Percentiles rank a stretch among this genome's conserved stretches.
phyloP scores from a whole-genome alignment of 129 eudicot species.

The Artemisia annua region DNA sequence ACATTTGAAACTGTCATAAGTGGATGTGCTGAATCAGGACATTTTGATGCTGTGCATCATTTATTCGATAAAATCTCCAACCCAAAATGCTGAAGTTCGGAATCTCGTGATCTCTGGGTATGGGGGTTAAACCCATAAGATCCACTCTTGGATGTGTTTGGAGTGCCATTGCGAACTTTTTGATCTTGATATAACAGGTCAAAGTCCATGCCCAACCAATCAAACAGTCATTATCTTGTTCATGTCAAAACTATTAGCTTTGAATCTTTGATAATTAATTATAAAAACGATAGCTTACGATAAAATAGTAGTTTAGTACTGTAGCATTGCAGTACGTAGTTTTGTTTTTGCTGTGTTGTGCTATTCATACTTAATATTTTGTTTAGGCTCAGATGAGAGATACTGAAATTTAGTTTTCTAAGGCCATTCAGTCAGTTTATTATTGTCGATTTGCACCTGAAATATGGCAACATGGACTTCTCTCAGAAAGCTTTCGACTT shows the following conservation, averaged over 20 bases:
- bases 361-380: no score
- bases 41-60: slow-evolving; percentile 59
- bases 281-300: no score
- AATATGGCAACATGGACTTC: slow-evolving; percentile 60
- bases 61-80: slow-evolving; percentile 54
- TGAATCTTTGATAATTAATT: no score
- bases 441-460: slow-evolving; percentile 74
- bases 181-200: slow-evolving; percentile 47
- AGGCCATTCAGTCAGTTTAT: no score
- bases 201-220: slow-evolving; percentile 76
- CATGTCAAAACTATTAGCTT: no score
- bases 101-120: slow-evolving; percentile 90
- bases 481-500: slow-evolving; percentile 52
- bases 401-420: no score
- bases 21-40: slow-evolving; percentile 61
- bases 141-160: slow-evolving; percentile 83
- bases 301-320: no score
- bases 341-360: no score
- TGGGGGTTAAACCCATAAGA: slow-evolving; percentile 62
- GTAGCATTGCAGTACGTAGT: no score
- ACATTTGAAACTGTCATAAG: slow-evolving; percentile 65
- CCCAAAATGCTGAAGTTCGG: slow-evolving; percentile 78
- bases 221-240: slow-evolving; percentile 58
- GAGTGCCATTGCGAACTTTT: slow-evolving; percentile 71
- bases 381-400: no score